Base-by-base conservation (phyloP, 148 eudicot species). In the Persicaria maculosa region DNA sequence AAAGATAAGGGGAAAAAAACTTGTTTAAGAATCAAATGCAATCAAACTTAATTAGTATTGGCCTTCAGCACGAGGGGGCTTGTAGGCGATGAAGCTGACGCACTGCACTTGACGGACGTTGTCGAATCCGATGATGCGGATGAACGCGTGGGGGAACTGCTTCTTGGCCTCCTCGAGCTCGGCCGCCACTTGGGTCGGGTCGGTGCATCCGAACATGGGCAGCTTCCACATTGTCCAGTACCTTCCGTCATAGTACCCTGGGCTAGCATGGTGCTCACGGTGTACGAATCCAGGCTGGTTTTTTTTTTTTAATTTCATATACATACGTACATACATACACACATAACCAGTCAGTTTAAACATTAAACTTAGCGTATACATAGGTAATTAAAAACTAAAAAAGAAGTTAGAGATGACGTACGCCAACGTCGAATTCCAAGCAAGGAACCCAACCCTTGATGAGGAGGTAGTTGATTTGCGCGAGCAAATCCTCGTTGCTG, bases 221-320 rank as follows among this genome's bases (percentile, higher is more conserved):
- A 74, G 9, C 88, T 93, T 93, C 97, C 97, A 93, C 97, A 93
- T 93, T 0, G 91, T 85, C 94, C 97, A 92, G 87, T 89, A 86
- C 0, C 97, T 83, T 0, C 97, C 92, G 36, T 92, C 97, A 10
- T 93, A 90, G 96, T 93, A 93, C 17, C 97, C 97, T 5, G 91
- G 97, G 7, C 91, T 81, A 0, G 6, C 47, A 70, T 79, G 7
- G 91, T 88, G 3, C 80, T 87, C 89, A 77, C 96, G 93, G 87
- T 71, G 77, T 61, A 85, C 84, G 20, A 74, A 81, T 19, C 84
- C 95, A 22, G 72, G 77, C 92, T 88, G 54, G 50, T 75, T 8
- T 1, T 10, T n/a, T 31, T 31, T 31, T 31, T 1, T 25, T 1
- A 31, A 17, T 1, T 2, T 20, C 17, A 17, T 70, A 47, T 22